Evolutionary conservation across 2,329 filamentous ascomycete species (phyloP), one percentile per base, ranked within the genome.

Genomic region (Pseudovirgaria hyperparasitica): DNA sequence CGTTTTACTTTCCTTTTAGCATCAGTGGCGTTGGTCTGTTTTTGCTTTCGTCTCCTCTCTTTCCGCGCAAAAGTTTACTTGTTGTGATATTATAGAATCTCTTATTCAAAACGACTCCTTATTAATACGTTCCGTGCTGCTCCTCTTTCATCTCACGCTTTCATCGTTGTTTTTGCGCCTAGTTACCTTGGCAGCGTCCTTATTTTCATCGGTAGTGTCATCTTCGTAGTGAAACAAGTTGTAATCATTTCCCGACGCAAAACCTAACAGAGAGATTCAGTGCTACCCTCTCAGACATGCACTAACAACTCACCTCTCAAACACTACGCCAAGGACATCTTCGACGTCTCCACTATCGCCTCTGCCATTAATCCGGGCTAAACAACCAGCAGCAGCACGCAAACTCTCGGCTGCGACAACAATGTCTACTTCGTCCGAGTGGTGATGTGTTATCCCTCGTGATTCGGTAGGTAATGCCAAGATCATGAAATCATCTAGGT

Each of bases 251-350:
- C 7, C 55, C 55, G 4, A 58, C 54, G 30, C 55, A 58, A 31
- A 58, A 58, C 24, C 37, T 40, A 15, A 27, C 19, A 13, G 8
- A 19, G 11, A 16, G 15, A 21, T 25, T 31, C 14, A 31, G 32
- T 25, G 12, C 10, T 9, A 22, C 7, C 3, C 13, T 12, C 23
- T 13, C 10, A 30, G 20, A 17, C 8, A 15, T 10, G 22, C 11
- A 34, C 29, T 14, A 14, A 31, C 19, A 13, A 70, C 72, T 64
- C 60, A 92, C 82, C 92, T 96, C 54, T 96, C 87, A 58, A 98
- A 98, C 4, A 98, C 86, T 13, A 98, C 86, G 0, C 90, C 90
- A 23, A 98, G 58, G 6, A 98, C 82, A 48, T 96, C 90, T 50
- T 98, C 87, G 10, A 96, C 84, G 53, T 96, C 87, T 3, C 85